Percentiles rank a stretch among this genome's conserved stretches.
phyloP scores from a whole-genome alignment of 169 alveolate genomes.

The Plasmodium knowlesi region DNA sequence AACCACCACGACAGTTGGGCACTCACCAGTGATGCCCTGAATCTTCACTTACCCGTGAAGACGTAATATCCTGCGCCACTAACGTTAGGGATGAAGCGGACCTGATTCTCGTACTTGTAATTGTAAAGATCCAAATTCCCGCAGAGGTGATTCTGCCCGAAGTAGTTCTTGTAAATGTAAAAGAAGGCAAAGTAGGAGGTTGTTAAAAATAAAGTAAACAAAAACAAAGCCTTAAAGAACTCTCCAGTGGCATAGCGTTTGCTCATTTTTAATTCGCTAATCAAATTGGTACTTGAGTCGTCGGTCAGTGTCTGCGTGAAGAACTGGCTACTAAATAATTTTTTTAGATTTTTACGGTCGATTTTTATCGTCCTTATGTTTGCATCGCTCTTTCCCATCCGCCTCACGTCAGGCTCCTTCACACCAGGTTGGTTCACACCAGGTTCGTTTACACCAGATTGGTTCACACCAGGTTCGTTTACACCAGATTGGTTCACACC shows the following conservation, averaged over 20 bases:
- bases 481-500: neutral
- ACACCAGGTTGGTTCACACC: no score
- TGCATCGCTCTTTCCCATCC: neutral
- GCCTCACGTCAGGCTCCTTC: neutral
- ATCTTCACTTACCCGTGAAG: constrained; percentile 15
- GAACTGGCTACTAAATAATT: constrained; percentile 67
- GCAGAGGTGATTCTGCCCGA: constrained; percentile 13
- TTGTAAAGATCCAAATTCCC: constrained; percentile 32
- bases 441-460: no score
- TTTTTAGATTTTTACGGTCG: constrained; percentile 48
- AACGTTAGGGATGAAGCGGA: constrained; percentile 14
- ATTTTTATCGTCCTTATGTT: constrained; percentile 55
- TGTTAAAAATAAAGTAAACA: neutral
- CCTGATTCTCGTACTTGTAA: constrained; percentile 41
- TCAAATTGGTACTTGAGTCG: constrained; percentile 20
- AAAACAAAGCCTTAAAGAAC: constrained; percentile 24
- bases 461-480: neutral
- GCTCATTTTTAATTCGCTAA: constrained; percentile 13
- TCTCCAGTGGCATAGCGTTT: constrained; percentile 36
- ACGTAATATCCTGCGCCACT: constrained; percentile 37
- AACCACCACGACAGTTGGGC: neutral
- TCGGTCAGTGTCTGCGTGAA: constrained; percentile 70
- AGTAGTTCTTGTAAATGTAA: constrained; percentile 20
- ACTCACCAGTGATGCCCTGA: constrained; percentile 34
- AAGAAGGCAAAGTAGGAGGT: constrained; percentile 49